phyloP scores from a whole-genome alignment of 306 rosid species.

The Citrullus colocynthis region DNA sequence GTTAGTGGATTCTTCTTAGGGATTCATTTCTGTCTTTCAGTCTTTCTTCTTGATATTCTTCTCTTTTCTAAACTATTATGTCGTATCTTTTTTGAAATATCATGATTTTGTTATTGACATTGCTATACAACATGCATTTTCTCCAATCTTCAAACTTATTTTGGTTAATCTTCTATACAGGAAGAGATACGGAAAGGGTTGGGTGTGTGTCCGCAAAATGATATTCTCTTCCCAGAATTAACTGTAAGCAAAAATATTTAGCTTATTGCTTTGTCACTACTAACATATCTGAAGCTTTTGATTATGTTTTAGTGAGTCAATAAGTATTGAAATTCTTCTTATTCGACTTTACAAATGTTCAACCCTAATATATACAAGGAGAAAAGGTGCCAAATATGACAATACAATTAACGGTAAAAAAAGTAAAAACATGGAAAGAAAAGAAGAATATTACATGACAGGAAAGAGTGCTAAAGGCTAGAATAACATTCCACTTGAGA shows the following conservation, averaged over 20 bases:
- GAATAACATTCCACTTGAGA: no score
- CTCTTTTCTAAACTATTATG: neutral
- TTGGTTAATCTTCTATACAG: slow-evolving; percentile 27
- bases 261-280: neutral
- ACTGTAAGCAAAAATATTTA: slow-evolving; percentile 45
- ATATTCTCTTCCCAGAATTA: slow-evolving; percentile 84
- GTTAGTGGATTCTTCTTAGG: neutral
- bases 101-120: neutral
- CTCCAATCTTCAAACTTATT: slow-evolving; percentile 1
- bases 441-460: no score
- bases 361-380: no score
- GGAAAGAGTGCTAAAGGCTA: no score
- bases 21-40: neutral
- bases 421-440: no score
- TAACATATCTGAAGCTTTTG: neutral
- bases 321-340: no score
- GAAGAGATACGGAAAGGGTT: slow-evolving; percentile 88
- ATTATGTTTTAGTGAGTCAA: neutral
- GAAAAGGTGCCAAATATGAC: no score
- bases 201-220: slow-evolving; percentile 95
- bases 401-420: no score
- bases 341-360: no score
- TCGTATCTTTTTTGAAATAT: neutral
- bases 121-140: neutral
- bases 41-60: neutral